Evolutionary conservation across 2,329 filamentous ascomycete species (phyloP).

Genomic region (Fusarium dlaminii): DNA sequence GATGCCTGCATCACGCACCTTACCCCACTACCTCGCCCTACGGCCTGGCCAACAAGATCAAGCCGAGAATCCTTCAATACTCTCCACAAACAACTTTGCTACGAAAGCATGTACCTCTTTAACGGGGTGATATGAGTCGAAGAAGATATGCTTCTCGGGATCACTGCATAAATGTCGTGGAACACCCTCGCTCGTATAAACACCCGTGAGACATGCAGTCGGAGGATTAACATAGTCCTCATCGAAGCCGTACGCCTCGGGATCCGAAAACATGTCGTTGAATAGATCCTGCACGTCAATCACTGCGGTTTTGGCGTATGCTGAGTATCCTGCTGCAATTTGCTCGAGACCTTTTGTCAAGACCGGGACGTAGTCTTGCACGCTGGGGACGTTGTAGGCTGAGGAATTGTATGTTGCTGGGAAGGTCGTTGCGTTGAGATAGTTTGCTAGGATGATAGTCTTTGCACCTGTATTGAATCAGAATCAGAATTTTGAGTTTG

Average conservation of each 20-base stretch:
- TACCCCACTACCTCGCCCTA: neutral
- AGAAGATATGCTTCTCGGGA: constrained; percentile 18
- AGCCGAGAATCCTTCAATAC: neutral
- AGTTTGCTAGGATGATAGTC: constrained; percentile 18
- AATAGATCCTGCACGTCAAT: constrained; percentile 6
- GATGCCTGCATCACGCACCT: neutral
- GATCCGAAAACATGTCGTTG: neutral
- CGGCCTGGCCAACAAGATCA: neutral
- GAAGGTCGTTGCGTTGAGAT: constrained; percentile 2
- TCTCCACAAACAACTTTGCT: constrained; percentile 1
- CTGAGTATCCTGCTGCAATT: constrained; percentile 12
- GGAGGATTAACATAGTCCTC: constrained; percentile 19
- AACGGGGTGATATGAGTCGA: constrained; percentile 21
- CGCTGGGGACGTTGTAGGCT: constrained; percentile 2
- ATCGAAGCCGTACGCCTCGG: neutral
- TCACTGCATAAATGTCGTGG: constrained; percentile 24
- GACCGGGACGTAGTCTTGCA: neutral
- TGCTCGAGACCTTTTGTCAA: constrained; percentile 1
- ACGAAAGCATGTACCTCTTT: constrained; percentile 22
- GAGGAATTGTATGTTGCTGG: constrained; percentile 24
- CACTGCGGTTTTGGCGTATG: neutral
- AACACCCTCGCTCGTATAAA: constrained; percentile 16
- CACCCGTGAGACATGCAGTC: constrained; percentile 14
- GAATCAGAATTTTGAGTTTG: fast-evolving
- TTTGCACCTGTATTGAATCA: neutral